phyloP scores from a whole-genome alignment of 768 basidiomycete genomes.

The Trametes maxima region DNA sequence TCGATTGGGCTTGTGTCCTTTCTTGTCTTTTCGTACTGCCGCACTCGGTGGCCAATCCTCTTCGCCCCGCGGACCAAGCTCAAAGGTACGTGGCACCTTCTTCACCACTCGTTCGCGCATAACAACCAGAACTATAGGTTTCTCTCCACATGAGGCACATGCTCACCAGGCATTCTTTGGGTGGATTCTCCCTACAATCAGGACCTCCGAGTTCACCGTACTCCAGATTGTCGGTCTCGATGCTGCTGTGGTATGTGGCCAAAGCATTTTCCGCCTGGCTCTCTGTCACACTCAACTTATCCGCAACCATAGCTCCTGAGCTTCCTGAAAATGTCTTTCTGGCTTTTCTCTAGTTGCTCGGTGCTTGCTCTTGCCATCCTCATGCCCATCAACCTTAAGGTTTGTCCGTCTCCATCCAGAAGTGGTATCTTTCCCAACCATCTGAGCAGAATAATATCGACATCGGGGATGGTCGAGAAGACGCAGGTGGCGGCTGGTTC shows the following conservation, averaged over 20 bases:
- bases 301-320: constrained; percentile 69
- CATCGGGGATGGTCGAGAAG: constrained; percentile 53
- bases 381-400: constrained; percentile 95
- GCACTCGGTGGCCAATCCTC: constrained; percentile 85
- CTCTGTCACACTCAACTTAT: background rate
- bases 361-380: constrained; percentile 80
- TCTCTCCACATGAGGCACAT: constrained; percentile 93
- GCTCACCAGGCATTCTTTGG: constrained; percentile 87
- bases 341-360: constrained; percentile 86
- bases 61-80: constrained; percentile 95
- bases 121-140: constrained; percentile 50
- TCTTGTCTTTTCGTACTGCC: constrained; percentile 84
- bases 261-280: no score
- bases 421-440: background rate
- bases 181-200: constrained; percentile 93
- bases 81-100: constrained; percentile 63
- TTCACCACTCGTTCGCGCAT: no score
- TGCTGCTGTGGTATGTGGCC: constrained; percentile 82
- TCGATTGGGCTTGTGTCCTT: constrained; percentile 80
- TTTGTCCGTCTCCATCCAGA: constrained; percentile 38
- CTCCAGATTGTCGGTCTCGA: constrained; percentile 96
- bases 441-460: constrained; percentile 69
- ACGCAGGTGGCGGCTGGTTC: constrained; percentile 48
- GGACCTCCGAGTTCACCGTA: constrained; percentile 89
- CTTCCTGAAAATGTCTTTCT: constrained; percentile 95